Evolutionary conservation across 352 stramenopile species (phyloP), one percentile per base, ranked within the genome.

Genomic region (Globisporangium iwayamae): DNA sequence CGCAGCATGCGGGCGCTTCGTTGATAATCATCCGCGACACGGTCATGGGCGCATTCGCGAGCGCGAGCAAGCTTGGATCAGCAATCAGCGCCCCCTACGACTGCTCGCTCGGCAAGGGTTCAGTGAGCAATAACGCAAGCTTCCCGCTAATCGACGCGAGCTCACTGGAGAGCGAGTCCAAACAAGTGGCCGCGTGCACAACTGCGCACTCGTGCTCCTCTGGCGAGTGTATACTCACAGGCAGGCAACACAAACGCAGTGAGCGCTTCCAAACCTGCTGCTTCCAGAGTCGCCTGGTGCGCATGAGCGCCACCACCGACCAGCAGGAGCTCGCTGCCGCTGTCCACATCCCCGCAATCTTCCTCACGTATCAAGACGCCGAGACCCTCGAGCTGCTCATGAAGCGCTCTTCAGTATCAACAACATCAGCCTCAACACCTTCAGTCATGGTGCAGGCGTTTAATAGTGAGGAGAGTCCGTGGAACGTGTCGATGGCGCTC

Each of bases 401-500:
- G 32, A 60, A 61, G 2, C 47, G 50, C 32, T 28, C 52, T 14
- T 50, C 46, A 0, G 63, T 58, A 16, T 32, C 36, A 18, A 7
- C 25, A 6, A 28, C 10, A 4, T 5, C n/a, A 16, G 16, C 32
- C 1, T n/a, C 58, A 2, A 6, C 46, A 25, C 14, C 30, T 28
- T 2, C 10, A 9, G 59, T 79, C 38, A 30, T 66, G 0, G 67
- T 75, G 18, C 73, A 62, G 39, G 78, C 66, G 1, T 76, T 85
- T 58, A 72, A 74, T 20, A 48, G 61, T 3, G 69, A 85, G 25
- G 78, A 85, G 60, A 80, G 66, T 60, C 75, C 77, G 18, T 91
- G 82, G 82, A 89, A 91, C 51, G 32, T 74, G 30, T 83, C 80
- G 10, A 91, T 91, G 82, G 62, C 79, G 13, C 51, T 87, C 16